Evolutionary conservation across 1,284 basidiomycete species (phyloP), one percentile per base, ranked within the genome.

Genomic region (Flammula alnicola): DNA sequence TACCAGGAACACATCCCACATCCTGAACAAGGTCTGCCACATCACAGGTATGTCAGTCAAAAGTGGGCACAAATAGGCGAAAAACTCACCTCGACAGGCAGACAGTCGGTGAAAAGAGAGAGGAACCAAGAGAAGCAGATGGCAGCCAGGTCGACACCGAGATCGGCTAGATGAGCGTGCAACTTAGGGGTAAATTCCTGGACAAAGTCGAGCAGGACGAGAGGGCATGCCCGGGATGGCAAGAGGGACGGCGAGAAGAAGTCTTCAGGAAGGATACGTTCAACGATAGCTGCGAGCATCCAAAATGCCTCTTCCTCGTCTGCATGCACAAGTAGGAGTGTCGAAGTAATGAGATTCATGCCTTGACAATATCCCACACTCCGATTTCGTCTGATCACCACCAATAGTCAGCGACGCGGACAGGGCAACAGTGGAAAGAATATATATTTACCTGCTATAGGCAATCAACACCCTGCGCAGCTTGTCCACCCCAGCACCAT

Each of bases 71-170:
- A 5, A 40, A 10, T 47, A 14, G 31, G 23, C 10, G 35, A 47
- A 26, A 27, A 46, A 31, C 11, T 38, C 56, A 93, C 92, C 81
- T 97, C 95, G 19, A 98, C 92, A 3, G 96, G 96, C 3, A 98
- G 74, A 68, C 95, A 97, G 63, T 98, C 95, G 0, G 96, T 98
- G 64, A 98, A 99, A 14, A 99, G 75, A 4, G 93, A 95, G 30
- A 99, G 75, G 73, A 98, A 98, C 96, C 96, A 99, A 2, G 95
- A 95, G 72, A 98, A 98, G 51, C 93, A 98, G 49, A 98, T 93
- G 0, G 95, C 95, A 1, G 90, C 87, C 4, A 99, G 78, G 64
- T 99, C 95, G 2, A 98, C 87, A 2, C 88, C 91, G 0, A 98
- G 80, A 12, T 85, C 79, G 3, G 76, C 78, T 17, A 99, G 77